phyloP scores from a whole-genome alignment of 1,284 basidiomycete species.

The Binderoboletus segoi region DNA sequence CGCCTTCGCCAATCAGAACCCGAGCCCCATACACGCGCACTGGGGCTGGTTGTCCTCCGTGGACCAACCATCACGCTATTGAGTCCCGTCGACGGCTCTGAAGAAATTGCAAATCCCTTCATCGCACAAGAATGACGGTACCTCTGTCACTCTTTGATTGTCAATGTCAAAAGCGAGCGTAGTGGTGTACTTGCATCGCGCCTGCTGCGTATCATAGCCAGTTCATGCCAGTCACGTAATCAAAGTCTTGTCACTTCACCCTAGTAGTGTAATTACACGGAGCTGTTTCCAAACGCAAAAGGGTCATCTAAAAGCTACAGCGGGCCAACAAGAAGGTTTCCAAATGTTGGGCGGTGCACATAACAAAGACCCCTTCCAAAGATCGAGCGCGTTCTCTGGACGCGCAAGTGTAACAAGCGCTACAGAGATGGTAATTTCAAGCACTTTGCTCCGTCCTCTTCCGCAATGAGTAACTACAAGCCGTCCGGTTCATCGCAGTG shows the following conservation, averaged over 20 bases:
- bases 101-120: slow-evolving; percentile 89
- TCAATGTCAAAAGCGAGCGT: too few species aligned
- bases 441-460: too few species aligned
- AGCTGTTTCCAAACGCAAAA: slow-evolving; percentile 10
- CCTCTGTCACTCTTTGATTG: not conserved
- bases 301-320: slow-evolving; percentile 12
- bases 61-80: slow-evolving; percentile 92
- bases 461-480: not conserved
- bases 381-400: slow-evolving; percentile 2
- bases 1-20: slow-evolving; percentile 49
- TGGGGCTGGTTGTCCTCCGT: slow-evolving; percentile 87
- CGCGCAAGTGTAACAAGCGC: too few species aligned
- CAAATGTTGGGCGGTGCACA: slow-evolving; percentile 4
- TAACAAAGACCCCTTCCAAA: not conserved
- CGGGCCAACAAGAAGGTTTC: not conserved
- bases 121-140: slow-evolving; percentile 47
- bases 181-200: not conserved
- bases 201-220: not conserved
- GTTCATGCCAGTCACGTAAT: slow-evolving; percentile 2
- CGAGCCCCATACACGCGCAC: slow-evolving; percentile 61
- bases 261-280: slow-evolving; percentile 24
- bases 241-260: slow-evolving; percentile 11
- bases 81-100: slow-evolving; percentile 91
- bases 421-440: too few species aligned
- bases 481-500: slow-evolving; percentile 25